Conservation (phyloP, 495 filamentous ascomycete species). For the Penicillium pancosmium region DNA sequence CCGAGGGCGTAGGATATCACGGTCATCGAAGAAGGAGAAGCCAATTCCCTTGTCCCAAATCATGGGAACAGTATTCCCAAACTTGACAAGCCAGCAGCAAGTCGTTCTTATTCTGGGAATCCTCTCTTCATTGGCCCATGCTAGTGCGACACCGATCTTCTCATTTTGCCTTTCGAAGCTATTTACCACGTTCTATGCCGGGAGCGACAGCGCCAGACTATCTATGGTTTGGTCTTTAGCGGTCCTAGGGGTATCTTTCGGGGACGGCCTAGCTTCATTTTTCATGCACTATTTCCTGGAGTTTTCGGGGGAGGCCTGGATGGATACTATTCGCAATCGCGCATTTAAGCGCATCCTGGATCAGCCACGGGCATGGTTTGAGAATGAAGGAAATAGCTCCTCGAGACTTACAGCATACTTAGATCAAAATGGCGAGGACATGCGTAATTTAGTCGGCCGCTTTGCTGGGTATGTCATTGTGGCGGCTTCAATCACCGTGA, state of each 20-base stretch:
- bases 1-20: background rate
- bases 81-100: conserved; percentile 52
- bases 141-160: conserved; percentile 74
- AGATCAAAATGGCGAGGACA: conserved; percentile 85
- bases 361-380: conserved; percentile 87
- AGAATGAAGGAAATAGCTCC: conserved; percentile 65
- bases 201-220: conserved; percentile 39
- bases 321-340: conserved; percentile 68
- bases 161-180: conserved; percentile 77
- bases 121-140: conserved; percentile 61
- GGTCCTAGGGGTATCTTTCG: conserved; percentile 67
- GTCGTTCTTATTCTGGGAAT: conserved; percentile 63
- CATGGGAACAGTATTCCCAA: conserved; percentile 75
- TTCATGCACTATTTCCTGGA: conserved; percentile 72
- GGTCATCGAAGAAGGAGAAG: conserved; percentile 8
- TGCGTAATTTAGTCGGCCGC: conserved; percentile 76
- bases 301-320: conserved; percentile 74
- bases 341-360: conserved; percentile 71
- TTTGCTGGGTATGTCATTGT: conserved; percentile 73
- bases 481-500: conserved; percentile 61
- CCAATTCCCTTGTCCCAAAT: conserved; percentile 52
- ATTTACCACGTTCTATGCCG: conserved; percentile 66
- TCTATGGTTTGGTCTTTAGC: conserved; percentile 68
- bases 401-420: conserved; percentile 67
- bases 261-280: conserved; percentile 67